phyloP scores from a whole-genome alignment of 164 flowering plant genomes.

The Tinospora cordifolia region DNA sequence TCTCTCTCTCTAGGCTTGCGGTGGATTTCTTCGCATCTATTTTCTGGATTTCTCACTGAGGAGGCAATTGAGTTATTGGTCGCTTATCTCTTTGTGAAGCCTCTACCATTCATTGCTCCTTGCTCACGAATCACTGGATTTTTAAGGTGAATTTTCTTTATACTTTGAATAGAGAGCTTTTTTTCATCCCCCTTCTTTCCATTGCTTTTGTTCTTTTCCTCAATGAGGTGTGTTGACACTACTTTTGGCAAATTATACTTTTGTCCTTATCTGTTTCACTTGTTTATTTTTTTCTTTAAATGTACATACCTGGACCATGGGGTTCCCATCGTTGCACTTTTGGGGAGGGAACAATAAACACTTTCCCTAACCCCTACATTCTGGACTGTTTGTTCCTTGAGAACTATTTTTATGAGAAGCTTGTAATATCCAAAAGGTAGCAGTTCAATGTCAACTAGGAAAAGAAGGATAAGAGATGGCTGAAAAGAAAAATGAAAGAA shows the following conservation, averaged over 20 bases:
- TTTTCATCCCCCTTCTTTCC: not conserved
- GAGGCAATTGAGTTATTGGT: constrained; percentile 89
- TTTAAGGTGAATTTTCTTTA: constrained; percentile 45
- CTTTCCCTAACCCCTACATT: no score
- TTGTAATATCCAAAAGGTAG: no score
- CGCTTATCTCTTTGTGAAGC: constrained; percentile 70
- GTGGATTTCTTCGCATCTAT: constrained; percentile 94
- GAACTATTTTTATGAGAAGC: no score
- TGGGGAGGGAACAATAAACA: no score
- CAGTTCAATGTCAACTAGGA: no score
- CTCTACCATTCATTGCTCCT: constrained; percentile 70
- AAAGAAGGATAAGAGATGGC: no score
- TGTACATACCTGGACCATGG: no score
- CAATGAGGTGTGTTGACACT: not conserved
- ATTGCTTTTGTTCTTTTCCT: not conserved
- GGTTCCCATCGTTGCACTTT: no score
- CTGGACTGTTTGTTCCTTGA: no score
- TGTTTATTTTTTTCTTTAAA: not conserved
- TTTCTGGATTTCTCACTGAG: constrained; percentile 61
- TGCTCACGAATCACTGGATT: constrained; percentile 85
- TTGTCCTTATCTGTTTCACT: not conserved
- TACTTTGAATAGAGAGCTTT: not conserved
- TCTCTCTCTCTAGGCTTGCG: constrained; percentile 74
- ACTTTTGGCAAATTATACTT: not conserved
- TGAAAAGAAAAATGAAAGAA: no score